Evolutionary conservation across 208 protist species (phyloP).

Genomic region (Leishmania amazonensis): DNA sequence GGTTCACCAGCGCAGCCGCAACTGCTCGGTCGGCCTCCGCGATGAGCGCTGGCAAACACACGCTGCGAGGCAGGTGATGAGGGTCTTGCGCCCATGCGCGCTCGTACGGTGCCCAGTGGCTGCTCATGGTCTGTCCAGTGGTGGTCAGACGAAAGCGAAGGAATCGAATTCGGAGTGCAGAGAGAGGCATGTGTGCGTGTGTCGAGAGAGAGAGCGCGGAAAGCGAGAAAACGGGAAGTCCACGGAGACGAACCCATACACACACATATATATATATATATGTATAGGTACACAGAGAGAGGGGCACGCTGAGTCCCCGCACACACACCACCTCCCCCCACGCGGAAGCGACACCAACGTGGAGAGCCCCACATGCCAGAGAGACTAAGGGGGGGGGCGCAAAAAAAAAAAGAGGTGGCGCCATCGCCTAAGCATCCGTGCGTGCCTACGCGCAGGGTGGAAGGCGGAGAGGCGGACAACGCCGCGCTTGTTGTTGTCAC

Average conservation of each 20-base stretch:
- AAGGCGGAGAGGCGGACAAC: neutral
- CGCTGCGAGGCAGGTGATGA: constrained; percentile 2
- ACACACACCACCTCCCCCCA: neutral
- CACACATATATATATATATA: neutral
- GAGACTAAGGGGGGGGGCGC: neutral
- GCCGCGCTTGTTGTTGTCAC: neutral
- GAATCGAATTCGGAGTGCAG: neutral
- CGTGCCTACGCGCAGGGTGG: neutral
- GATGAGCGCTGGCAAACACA: constrained; percentile 16
- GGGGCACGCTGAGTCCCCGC: neutral
- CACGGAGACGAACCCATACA: neutral
- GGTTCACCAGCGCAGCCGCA: constrained; percentile 1
- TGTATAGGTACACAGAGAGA: neutral
- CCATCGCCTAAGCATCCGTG: neutral
- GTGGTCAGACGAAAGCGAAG: neutral
- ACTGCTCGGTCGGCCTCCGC: constrained; percentile 23
- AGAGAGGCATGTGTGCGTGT: neutral
- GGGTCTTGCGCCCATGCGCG: constrained; percentile 16
- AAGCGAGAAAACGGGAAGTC: neutral
- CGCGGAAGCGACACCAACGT: neutral
- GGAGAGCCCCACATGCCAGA: neutral
- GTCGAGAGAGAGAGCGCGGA: neutral
- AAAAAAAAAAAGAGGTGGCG: neutral
- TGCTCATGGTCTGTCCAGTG: neutral
- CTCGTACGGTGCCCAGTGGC: constrained; percentile 21